These are phyloP conservation scores for Penicillium sp. DNA, from an alignment of 2,329 filamentous ascomycete species.

Conservation along the genomic window DNA sequence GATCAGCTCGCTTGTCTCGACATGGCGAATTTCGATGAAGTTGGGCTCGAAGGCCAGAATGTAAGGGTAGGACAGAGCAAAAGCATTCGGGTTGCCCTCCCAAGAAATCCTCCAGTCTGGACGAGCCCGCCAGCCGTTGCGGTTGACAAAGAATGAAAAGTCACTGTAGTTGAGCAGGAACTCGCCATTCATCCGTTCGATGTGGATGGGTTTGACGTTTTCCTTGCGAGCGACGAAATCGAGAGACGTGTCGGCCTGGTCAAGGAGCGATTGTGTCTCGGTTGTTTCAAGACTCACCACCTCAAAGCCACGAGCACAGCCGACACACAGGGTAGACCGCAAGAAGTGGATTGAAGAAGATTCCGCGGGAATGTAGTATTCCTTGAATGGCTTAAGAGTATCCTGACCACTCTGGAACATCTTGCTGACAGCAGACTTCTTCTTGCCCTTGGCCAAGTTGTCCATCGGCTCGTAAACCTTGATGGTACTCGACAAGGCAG, in stretches of 20 bases:
- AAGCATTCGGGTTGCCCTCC: constrained; percentile 90
- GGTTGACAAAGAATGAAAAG: constrained; percentile 98
- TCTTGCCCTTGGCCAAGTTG: constrained; percentile 88
- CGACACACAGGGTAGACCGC: constrained; percentile 93
- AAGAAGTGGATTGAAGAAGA: constrained; percentile 98
- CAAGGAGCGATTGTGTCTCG: constrained; percentile 95
- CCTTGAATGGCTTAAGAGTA: constrained; percentile 94
- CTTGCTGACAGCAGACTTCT: constrained; percentile 91
- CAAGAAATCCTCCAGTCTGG: constrained; percentile 97
- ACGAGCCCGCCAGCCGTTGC: constrained; percentile 94
- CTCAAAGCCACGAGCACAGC: constrained; percentile 93
- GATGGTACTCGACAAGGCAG: constrained; percentile 89
- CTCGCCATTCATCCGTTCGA: constrained; percentile 94
- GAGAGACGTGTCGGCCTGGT: constrained; percentile 95
- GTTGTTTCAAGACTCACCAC: constrained; percentile 95
- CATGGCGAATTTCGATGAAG: constrained; percentile 94
- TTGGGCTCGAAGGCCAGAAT: constrained; percentile 96
- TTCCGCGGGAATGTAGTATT: constrained; percentile 98
- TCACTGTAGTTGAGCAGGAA: constrained; percentile 98
- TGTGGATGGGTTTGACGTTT: constrained; percentile 91
- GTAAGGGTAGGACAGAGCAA: constrained; percentile 94
- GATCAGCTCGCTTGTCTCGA: constrained; percentile 86
- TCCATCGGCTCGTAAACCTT: constrained; percentile 99
- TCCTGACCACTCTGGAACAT: constrained; percentile 95
- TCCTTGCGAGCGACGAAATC: constrained; percentile 96